Conservation (phyloP, 73 alveolate genomes). For the Paramecium tetraurelia region DNA sequence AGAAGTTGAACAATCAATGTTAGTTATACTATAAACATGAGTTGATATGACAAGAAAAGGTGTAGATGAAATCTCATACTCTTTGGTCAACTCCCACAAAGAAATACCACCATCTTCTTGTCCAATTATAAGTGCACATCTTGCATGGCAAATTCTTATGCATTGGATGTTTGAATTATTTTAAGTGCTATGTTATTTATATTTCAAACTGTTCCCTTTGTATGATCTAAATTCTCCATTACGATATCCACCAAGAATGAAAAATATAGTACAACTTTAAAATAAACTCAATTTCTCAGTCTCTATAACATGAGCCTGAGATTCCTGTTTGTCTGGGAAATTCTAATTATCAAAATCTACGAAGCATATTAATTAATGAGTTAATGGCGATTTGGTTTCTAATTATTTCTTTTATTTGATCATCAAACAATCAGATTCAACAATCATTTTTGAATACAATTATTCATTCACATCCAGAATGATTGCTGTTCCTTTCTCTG, state of each 20-base stretch:
- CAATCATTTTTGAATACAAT: neutral
- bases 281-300: neutral
- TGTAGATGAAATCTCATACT: neutral
- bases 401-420: neutral
- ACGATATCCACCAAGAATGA: neutral
- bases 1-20: neutral
- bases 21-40: neutral
- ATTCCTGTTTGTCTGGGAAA: neutral
- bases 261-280: neutral
- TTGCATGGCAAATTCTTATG: neutral
- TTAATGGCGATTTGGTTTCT: neutral
- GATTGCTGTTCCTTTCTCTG: neutral
- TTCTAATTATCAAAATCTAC: neutral
- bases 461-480: neutral
- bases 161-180: neutral
- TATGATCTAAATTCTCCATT: neutral
- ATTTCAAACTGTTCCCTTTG: neutral
- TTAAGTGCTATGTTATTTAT: neutral
- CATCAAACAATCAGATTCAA: neutral
- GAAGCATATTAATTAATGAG: neutral
- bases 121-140: neutral
- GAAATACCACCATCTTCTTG: neutral
- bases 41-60: neutral
- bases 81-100: neutral
- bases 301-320: neutral